phyloP scores from a whole-genome alignment of 371 early-diverging fungal genomes.

The Apophysomyces sp. region DNA sequence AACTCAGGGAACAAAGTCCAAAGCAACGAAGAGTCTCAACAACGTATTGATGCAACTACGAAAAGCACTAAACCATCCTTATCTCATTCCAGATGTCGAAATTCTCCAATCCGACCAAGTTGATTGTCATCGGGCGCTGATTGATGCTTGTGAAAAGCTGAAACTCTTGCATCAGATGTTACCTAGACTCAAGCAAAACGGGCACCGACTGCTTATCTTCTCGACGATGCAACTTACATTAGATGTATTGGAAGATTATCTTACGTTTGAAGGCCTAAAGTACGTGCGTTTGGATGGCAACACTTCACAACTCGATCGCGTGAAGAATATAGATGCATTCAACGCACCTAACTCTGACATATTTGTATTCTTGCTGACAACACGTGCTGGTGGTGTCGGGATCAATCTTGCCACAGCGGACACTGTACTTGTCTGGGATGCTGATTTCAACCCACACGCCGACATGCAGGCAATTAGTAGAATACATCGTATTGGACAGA shows the following conservation, averaged over 20 bases:
- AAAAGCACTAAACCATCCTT: conserved; percentile 79
- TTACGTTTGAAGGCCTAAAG: conserved; percentile 45
- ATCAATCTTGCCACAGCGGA: conserved; percentile 95
- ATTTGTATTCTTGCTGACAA: conserved; percentile 83
- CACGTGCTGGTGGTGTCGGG: conserved; percentile 94
- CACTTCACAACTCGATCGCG: conserved; percentile 63
- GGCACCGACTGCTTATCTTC: conserved; percentile 75
- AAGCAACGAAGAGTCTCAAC: conserved; percentile 26
- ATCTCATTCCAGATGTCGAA: conserved; percentile 58
- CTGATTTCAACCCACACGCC: conserved; percentile 94
- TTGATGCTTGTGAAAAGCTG: conserved; percentile 72
- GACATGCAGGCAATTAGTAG: conserved; percentile 91
- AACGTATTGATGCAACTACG: conserved; percentile 69
- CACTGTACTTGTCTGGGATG: conserved; percentile 92
- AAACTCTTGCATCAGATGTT: conserved; percentile 67
- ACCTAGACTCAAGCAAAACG: conserved; percentile 50
- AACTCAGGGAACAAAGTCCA: conserved; percentile 35
- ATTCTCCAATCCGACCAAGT: conserved; percentile 22
- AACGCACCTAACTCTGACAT: conserved; percentile 71
- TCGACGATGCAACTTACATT: conserved; percentile 70
- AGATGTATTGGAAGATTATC: conserved; percentile 72
- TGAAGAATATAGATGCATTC: conserved; percentile 79
- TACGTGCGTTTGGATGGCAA: conserved; percentile 86
- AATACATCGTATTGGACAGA: conserved; percentile 96
- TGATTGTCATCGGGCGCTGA: conserved; percentile 51